Conservation (phyloP, 2,329 filamentous ascomycete species). For the Aspergillus sojae region DNA sequence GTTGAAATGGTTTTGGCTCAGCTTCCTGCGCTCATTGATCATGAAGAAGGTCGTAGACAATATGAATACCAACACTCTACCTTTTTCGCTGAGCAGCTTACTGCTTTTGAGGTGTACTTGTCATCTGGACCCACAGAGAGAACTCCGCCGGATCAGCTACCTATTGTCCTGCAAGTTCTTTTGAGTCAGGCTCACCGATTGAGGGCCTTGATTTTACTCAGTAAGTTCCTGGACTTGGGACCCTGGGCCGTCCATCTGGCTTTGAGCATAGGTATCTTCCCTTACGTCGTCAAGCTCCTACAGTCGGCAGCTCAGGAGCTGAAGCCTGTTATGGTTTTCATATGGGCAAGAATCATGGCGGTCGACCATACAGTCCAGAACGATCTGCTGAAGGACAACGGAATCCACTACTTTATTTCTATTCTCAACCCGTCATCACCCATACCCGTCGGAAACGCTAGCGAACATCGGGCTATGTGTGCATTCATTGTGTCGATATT, state of each 20-base stretch:
- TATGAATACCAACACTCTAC: conserved; percentile 94
- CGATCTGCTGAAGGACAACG: conserved; percentile 93
- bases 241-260: conserved; percentile 99
- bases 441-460: conserved; percentile 82
- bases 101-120: conserved; percentile 95
- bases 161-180: conserved; percentile 92
- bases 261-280: conserved; percentile 96
- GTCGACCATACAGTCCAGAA: conserved; percentile 93
- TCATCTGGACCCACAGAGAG: conserved; percentile 79
- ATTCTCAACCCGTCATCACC: conserved; percentile 84
- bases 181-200: conserved; percentile 94
- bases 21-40: conserved; percentile 77
- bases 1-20: conserved; percentile 94
- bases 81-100: conserved; percentile 96
- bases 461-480: conserved; percentile 98
- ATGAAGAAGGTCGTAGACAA: conserved; percentile 71
- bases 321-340: conserved; percentile 99
- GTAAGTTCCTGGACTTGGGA: conserved; percentile 90
- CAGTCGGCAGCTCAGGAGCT: conserved; percentile 93
- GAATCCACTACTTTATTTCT: conserved; percentile 93
- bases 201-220: conserved; percentile 84
- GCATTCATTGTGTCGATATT: conserved; percentile 97
- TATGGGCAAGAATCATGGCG: conserved; percentile 94
- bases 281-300: conserved; percentile 94
- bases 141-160: conserved; percentile 89